Base-by-base conservation (phyloP, 352 stramenopile genomes). In the Phytopythium mirpurense region DNA sequence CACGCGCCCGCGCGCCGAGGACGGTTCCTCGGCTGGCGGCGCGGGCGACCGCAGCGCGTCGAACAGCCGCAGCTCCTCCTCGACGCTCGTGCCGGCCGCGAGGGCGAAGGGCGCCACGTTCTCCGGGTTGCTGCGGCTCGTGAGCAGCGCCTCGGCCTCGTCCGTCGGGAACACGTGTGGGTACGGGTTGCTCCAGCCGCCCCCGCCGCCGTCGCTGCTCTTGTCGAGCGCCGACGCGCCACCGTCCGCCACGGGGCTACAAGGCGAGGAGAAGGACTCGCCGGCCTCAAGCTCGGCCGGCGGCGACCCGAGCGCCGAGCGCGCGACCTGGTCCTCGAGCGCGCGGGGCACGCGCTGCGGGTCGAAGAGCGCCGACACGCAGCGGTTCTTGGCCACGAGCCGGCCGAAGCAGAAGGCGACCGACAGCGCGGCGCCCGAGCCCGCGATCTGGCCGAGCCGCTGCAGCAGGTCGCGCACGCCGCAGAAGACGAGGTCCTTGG, bases 341-440 rank as follows among this genome's bases (percentile, higher is more conserved):
- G 62, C 49, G 40, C 72, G 72, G 12, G 75, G 80, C 41, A 91
- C 75, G 48, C 80, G 72, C 24, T 74, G 66, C 19, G 72, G 75
- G 42, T 90, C 78, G 54, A 90, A 90, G 21, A 87, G 54, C 72
- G 88, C 75, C 9, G 78, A 79, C 4, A 91, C 55, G 44, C 65
- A 74, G 27, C 78, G 75, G 42, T 91, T 86, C 67, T 89, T 90
- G 24, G 80, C 80, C n/a, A 90, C 77, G 19, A 90, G 62, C 1
- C 77, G 71, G 2, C 80, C 80, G 34, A 83, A 70, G 46, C 79
- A 83, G 62, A 91, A 87, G 14, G 65, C 59, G 35, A 91, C 87
- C 12, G 75, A 83, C 57, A 91, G 63, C 21, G 63, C 53, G 0
- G 69, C 61, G 19, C 80, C 78, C 15, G 71, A 75, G 19, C 64